Conservation (phyloP, 768 basidiomycete genomes). For the Amanita jacksonii region DNA sequence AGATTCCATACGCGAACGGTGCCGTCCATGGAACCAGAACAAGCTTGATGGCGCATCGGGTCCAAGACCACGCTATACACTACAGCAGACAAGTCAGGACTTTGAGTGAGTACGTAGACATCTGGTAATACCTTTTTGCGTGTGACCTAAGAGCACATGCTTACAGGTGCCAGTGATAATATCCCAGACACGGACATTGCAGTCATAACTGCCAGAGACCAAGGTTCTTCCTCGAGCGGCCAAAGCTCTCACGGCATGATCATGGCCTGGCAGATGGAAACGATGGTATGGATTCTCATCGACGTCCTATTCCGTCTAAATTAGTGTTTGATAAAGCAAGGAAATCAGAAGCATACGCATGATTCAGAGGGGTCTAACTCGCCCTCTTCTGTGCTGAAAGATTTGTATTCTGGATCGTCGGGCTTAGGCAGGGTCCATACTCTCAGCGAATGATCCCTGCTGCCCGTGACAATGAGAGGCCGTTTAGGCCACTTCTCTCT, state of each 20-base stretch:
- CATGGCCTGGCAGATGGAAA: constrained; percentile 78
- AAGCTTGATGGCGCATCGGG: constrained; percentile 75
- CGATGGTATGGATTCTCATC: constrained; percentile 85
- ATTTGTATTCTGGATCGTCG: constrained; percentile 68
- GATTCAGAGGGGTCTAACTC: constrained; percentile 46
- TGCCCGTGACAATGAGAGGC: constrained; percentile 67
- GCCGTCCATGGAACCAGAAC: constrained; percentile 97
- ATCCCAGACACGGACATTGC: constrained; percentile 93
- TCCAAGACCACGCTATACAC: constrained; percentile 96
- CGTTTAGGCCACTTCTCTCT: constrained; percentile 65
- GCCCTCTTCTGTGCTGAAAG: constrained; percentile 49
- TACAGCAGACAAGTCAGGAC: constrained; percentile 18
- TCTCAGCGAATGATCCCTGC: constrained; percentile 57
- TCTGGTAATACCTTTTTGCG: constrained; percentile 69
- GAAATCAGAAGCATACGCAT: constrained; percentile 19
- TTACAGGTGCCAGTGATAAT: constrained; percentile 74
- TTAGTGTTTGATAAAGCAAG: constrained; percentile 3
- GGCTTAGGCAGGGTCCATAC: constrained; percentile 50
- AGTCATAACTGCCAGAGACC: constrained; percentile 95
- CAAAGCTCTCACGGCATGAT: constrained; percentile 86
- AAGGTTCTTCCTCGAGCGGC: constrained; percentile 84
- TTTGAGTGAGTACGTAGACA: not conserved
- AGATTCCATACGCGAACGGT: constrained; percentile 95
- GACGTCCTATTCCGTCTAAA: constrained; percentile 34
- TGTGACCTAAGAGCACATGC: constrained; percentile 78